These are phyloP conservation scores for Aspergillus nomiae DNA, from an alignment of 2,329 filamentous ascomycete genomes.

Conservation along the genomic window DNA sequence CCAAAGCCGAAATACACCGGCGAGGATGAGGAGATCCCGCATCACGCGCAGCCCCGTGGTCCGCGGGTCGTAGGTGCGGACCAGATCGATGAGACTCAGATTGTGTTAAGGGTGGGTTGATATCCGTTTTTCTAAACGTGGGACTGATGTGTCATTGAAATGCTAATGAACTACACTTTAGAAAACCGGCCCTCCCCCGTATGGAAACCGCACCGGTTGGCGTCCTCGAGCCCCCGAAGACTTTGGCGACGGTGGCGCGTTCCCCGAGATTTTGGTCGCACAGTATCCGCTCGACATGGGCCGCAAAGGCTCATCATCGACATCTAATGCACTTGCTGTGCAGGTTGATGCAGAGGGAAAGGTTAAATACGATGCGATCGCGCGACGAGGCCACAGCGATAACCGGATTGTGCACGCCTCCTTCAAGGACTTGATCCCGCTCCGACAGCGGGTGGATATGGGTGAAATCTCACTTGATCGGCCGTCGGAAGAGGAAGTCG, in stretches of 20 bases:
- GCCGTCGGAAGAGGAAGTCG: conserved; percentile 81
- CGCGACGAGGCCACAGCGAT: conserved; percentile 81
- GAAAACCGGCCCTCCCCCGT: conserved; percentile 81
- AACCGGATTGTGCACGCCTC: conserved; percentile 87
- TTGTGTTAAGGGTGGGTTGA: conserved; percentile 71
- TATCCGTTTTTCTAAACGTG: not conserved
- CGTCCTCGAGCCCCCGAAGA: conserved; percentile 85
- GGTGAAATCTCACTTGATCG: conserved; percentile 86
- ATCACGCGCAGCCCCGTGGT: conserved; percentile 72
- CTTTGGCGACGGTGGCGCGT: conserved; percentile 94
- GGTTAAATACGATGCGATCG: conserved; percentile 95
- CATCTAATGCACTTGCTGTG: conserved; percentile 86
- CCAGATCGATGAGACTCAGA: conserved; percentile 80
- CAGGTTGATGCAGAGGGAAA: conserved; percentile 90
- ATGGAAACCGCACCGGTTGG: conserved; percentile 87
- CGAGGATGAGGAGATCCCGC: conserved; percentile 79
- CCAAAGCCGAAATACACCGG: conserved; percentile 90
- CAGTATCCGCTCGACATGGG: conserved; percentile 98
- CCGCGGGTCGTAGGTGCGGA: conserved; percentile 79
- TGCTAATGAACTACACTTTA: conserved; percentile 33
- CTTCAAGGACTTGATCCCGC: conserved; percentile 94
- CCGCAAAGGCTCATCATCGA: conserved; percentile 67
- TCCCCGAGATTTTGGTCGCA: conserved; percentile 88
- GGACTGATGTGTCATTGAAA: not conserved
- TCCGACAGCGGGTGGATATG: conserved; percentile 88